Conservation (phyloP, 208 protist species). For the Tritrichomonas foetus region DNA sequence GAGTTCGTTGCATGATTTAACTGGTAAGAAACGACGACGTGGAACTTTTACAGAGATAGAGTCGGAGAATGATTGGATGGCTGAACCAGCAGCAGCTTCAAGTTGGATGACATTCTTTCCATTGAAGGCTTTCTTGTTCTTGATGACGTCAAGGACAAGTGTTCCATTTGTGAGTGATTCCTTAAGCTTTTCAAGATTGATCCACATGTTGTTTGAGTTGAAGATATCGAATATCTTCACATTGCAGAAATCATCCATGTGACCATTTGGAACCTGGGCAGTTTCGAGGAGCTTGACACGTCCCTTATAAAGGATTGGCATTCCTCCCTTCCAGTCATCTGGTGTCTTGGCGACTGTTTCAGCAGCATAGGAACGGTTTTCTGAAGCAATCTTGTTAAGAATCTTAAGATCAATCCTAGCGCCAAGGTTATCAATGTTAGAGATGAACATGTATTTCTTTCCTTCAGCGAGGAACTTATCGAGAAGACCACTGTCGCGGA, state of each 20-base stretch:
- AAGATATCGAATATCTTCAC: conserved; percentile 91
- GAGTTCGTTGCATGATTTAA: conserved; percentile 87
- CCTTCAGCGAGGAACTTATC: conserved; percentile 62
- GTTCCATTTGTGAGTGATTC: conserved; percentile 41
- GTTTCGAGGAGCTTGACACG: conserved; percentile 39
- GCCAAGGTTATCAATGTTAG: conserved; percentile 98
- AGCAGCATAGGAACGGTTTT: conserved; percentile 19
- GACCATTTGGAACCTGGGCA: conserved; percentile 12
- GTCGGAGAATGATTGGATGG: conserved; percentile 79
- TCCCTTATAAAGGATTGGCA: conserved; percentile 40
- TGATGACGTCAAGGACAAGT: conserved; percentile 54
- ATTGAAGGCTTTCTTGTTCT: conserved; percentile 55
- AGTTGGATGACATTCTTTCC: conserved; percentile 53
- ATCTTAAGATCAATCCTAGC: conserved; percentile 68
- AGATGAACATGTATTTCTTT: conserved; percentile 92
- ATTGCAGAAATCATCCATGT: conserved; percentile 50
- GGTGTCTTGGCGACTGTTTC: conserved; percentile 38
- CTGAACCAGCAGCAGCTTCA: conserved; percentile 71
- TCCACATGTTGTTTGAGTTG: conserved; percentile 99
- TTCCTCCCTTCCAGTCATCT: conserved; percentile 40
- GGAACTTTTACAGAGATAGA: conserved; percentile 78
- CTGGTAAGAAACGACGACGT: conserved; percentile 87
- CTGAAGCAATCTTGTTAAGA: conserved; percentile 58
- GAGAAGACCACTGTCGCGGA: conserved; percentile 74
- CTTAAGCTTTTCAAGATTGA: conserved; percentile 68